A percentile compares a stretch with the other conserved stretches of the same genome.
Evolutionary conservation across 495 filamentous ascomycete genomes (phyloP).

Genomic region (Lentithecium fluviatile): DNA sequence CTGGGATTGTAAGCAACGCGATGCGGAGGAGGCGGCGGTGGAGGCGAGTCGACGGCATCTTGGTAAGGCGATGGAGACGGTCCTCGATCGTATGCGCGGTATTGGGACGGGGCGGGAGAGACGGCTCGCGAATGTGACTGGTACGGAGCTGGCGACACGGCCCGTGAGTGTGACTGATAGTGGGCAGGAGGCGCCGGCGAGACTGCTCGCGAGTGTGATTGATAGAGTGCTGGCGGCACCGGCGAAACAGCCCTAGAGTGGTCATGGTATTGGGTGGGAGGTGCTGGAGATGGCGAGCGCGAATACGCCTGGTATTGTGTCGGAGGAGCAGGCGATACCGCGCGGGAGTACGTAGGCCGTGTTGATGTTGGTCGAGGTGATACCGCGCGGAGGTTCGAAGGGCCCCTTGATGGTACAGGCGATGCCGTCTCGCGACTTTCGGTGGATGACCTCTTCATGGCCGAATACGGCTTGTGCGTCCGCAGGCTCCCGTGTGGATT

Average conservation of each 20-base stretch:
- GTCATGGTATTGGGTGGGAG: constrained; percentile 21
- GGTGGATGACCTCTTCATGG: constrained; percentile 45
- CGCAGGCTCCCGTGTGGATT: constrained; percentile 38
- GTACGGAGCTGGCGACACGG: constrained; percentile 40
- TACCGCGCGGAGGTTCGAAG: constrained; percentile 7
- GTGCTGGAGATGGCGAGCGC: constrained; percentile 31
- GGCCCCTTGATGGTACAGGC: constrained; percentile 16
- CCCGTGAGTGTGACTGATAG: constrained; percentile 39
- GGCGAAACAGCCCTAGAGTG: constrained; percentile 38
- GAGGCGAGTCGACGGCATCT: constrained; percentile 35
- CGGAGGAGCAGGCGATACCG: constrained; percentile 14
- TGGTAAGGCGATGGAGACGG: constrained; percentile 42
- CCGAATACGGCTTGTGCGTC: constrained; percentile 42
- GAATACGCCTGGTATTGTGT: constrained; percentile 14
- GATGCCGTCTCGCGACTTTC: constrained; percentile 28
- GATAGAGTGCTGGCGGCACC: constrained; percentile 25
- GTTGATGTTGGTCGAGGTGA: constrained; percentile 19
- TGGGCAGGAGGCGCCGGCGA: constrained; percentile 42
- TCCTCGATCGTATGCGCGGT: constrained; percentile 14
- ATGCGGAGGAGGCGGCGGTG: constrained; percentile 47
- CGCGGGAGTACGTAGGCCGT: neutral
- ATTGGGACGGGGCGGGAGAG: constrained; percentile 41
- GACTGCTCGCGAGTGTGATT: constrained; percentile 24
- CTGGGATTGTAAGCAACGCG: constrained; percentile 41
- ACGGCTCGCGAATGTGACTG: constrained; percentile 34